Base-by-base conservation (phyloP, 2,329 filamentous ascomycete genomes). In the Xylaria multiplex region DNA sequence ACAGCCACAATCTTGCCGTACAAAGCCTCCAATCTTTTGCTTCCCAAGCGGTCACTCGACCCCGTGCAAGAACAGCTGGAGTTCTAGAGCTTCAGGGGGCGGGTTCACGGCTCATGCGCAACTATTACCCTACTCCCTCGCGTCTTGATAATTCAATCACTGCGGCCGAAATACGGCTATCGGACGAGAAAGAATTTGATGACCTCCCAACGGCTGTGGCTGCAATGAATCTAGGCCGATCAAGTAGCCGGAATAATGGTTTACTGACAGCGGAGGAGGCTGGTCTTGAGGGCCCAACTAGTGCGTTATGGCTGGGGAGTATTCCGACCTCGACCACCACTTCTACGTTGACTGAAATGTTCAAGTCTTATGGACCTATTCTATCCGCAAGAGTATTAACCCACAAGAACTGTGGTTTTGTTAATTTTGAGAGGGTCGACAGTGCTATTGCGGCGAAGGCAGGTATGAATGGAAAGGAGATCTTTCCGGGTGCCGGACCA, bases 391-490 rank as follows among this genome's bases (percentile, higher is more conserved):
- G 96, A 70, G 96, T 99, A 4, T 84, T 99, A 68, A 98, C 96
- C 0, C 93, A 99, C 83, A 99, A 99, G 85, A 98, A 97, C 80
- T 99, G 96, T 77, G 96, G 95, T 2, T 99, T 99, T 73, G 95
- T 99, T 77, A 99, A 99, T 79, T 99, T 97, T 75, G 93, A 98
- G 79, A 90, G 88, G 65, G 82, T 96, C 35, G 94, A 98, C 70
- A 97, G 93, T 77, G 96, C 96, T 62, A 90, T 97, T 45, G 90
- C 93, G 66, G 96, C 96, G 16, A 96, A 95, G 78, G 89, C 89
- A 14, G 86, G 90, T 76, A 90, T 97, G 80, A 98, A 98, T 75
- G 93, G 93, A 74, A 97, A 97, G 80, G 96, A 99, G 79, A 97
- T 99, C 67, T 99, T 99, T 83, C 96, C 96, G 8, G 96, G 96